phyloP scores from a whole-genome alignment of 2,329 filamentous ascomycete genomes.

The Chrysosporium keratinophilum region DNA sequence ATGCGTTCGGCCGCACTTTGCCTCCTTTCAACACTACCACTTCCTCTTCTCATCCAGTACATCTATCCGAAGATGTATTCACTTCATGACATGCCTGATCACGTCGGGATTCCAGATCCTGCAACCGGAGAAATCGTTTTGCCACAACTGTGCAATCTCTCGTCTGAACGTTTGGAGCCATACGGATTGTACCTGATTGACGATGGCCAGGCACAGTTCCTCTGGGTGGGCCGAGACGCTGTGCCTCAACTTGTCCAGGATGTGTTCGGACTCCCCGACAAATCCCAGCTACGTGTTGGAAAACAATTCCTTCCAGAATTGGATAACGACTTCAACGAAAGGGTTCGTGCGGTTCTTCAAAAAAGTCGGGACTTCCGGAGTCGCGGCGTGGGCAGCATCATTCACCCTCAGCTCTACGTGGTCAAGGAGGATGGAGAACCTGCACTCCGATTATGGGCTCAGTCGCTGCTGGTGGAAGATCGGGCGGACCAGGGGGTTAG shows the following conservation, averaged over 20 bases:
- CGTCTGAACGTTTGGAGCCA: slow-evolving; percentile 73
- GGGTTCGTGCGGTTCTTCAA: slow-evolving; percentile 76
- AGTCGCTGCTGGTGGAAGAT: slow-evolving; percentile 91
- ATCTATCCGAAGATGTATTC: slow-evolving; percentile 81
- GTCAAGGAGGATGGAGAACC: slow-evolving; percentile 94
- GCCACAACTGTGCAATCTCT: slow-evolving; percentile 73
- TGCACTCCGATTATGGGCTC: slow-evolving; percentile 88
- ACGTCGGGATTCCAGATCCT: slow-evolving; percentile 72
- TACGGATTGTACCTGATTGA: slow-evolving; percentile 95
- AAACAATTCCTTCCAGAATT: slow-evolving; percentile 79
- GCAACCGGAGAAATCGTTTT: slow-evolving; percentile 82
- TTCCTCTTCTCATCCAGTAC: slow-evolving; percentile 84
- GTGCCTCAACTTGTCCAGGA: slow-evolving; percentile 80
- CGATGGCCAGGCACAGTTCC: slow-evolving; percentile 92
- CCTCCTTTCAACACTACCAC: slow-evolving; percentile 81
- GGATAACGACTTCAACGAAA: slow-evolving; percentile 94
- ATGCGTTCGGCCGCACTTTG: slow-evolving; percentile 87
- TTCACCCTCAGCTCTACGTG: slow-evolving; percentile 85
- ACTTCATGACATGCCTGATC: slow-evolving; percentile 91
- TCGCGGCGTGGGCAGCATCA: slow-evolving; percentile 83
- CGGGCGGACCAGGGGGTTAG: slow-evolving; percentile 88
- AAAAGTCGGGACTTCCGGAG: slow-evolving; percentile 84
- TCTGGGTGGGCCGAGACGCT: slow-evolving; percentile 90
- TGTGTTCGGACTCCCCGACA: slow-evolving; percentile 80
- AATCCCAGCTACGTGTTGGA: slow-evolving; percentile 75